phyloP scores from a whole-genome alignment of 495 filamentous ascomycete species.

The Podospora comata region DNA sequence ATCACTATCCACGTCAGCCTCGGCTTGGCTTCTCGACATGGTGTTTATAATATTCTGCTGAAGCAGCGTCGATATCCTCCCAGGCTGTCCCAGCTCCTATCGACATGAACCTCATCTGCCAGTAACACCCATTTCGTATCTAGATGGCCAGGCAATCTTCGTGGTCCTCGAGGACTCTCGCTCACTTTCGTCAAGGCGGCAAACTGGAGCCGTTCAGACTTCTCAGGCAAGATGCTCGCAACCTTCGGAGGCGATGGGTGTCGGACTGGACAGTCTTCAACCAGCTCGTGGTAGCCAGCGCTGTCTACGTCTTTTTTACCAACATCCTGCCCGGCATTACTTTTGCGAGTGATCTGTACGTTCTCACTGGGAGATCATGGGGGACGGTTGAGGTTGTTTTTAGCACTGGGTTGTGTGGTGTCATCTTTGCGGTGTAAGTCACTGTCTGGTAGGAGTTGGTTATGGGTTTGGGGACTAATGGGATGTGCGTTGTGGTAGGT shows the following conservation, averaged over 20 bases:
- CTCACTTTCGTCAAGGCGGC: conserved; percentile 19
- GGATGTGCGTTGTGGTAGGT: conserved; percentile 34
- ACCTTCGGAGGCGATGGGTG: conserved; percentile 53
- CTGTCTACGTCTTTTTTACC: conserved; percentile 73
- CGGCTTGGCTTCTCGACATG: neutral
- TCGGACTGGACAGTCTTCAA: conserved; percentile 71
- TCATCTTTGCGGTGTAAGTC: conserved; percentile 62
- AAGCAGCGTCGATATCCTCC: neutral
- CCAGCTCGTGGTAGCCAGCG: conserved; percentile 65
- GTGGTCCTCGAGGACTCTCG: conserved; percentile 10
- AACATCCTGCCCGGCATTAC: conserved; percentile 72
- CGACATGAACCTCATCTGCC: neutral
- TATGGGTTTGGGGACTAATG: neutral
- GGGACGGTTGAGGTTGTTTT: conserved; percentile 71
- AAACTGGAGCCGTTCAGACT: conserved; percentile 58
- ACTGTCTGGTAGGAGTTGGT: neutral
- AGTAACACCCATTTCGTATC: neutral
- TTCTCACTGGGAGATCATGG: conserved; percentile 63
- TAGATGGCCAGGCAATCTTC: neutral
- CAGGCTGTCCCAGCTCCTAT: neutral
- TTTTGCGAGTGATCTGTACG: conserved; percentile 67
- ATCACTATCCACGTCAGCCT: conserved; percentile 4
- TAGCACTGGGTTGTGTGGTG: conserved; percentile 64
- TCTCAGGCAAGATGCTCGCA: conserved; percentile 57
- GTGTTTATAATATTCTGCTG: neutral